These are phyloP conservation scores for Xylariaceae sp. DNA, from an alignment of 2,329 filamentous ascomycete genomes.

Conservation along the genomic window DNA sequence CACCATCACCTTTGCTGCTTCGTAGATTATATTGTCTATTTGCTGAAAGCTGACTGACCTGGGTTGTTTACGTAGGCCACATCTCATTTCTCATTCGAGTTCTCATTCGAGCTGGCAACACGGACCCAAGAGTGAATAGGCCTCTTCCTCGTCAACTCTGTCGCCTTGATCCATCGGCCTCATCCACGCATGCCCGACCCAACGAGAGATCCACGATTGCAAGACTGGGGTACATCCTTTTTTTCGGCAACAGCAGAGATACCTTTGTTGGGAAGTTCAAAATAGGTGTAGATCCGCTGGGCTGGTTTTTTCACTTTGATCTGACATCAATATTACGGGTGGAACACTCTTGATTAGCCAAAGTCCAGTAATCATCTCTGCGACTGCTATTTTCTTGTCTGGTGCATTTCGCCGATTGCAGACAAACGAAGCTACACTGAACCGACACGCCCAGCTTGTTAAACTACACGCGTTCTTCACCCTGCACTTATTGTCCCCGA, in stretches of 20 bases:
- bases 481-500: neutral
- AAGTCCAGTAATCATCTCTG: neutral
- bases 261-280: constrained; percentile 5
- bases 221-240: neutral
- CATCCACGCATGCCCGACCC: neutral
- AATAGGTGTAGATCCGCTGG: constrained; percentile 8
- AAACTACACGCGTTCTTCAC: neutral
- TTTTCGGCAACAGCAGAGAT: neutral
- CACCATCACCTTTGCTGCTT: neutral
- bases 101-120: neutral
- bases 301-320: constrained; percentile 8
- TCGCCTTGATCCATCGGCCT: neutral
- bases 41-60: constrained; percentile 13
- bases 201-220: neutral
- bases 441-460: neutral
- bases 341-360: neutral
- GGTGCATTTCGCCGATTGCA: neutral
- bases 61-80: constrained; percentile 7
- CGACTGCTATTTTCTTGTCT: neutral
- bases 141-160: neutral
- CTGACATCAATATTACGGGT: constrained; percentile 4
- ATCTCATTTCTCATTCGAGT: constrained; percentile 4
- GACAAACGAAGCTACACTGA: neutral
- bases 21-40: neutral
- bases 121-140: neutral